phyloP scores from a whole-genome alignment of 129 eudicot genomes.

The Chrysanthemum lavandulifolium region DNA sequence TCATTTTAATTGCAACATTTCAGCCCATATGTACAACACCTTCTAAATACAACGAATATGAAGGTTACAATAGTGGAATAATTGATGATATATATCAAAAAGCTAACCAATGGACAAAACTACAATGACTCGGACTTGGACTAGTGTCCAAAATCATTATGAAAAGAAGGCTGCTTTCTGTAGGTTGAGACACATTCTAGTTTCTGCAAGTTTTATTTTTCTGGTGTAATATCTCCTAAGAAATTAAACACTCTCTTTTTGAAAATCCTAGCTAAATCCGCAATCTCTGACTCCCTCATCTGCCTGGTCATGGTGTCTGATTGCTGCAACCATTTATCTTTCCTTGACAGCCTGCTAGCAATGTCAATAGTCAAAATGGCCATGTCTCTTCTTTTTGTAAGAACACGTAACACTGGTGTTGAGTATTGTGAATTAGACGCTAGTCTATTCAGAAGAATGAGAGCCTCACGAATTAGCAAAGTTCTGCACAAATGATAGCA shows the following conservation, averaged over 20 bases:
- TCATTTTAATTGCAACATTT: conserved; percentile 4
- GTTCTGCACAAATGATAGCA: conserved; percentile 44
- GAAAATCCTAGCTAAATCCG: conserved; percentile 60
- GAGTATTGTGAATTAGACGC: conserved; percentile 71
- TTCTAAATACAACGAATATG: background rate
- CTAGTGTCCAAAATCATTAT: conserved; percentile 14
- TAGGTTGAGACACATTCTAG: background rate
- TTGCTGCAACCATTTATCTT: conserved; percentile 40
- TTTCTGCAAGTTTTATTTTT: background rate
- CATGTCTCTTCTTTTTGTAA: conserved; percentile 64
- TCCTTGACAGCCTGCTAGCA: conserved; percentile 59
- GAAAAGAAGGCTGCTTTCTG: background rate
- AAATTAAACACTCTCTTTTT: conserved; percentile 58
- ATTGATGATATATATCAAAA: background rate
- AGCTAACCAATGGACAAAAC: conserved; percentile 9
- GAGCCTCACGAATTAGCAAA: conserved; percentile 79
- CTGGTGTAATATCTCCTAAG: conserved; percentile 48
- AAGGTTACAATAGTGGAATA: conserved; percentile 28
- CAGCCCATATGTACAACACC: conserved; percentile 17
- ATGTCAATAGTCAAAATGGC: conserved; percentile 56
- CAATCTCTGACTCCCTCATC: conserved; percentile 62
- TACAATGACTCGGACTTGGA: background rate
- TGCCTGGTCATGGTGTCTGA: conserved; percentile 44
- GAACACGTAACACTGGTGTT: conserved; percentile 46
- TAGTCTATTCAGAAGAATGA: conserved; percentile 69